These are phyloP conservation scores for Striga hermonthica DNA, from an alignment of 305 asterid species.

Conservation along the genomic window DNA sequence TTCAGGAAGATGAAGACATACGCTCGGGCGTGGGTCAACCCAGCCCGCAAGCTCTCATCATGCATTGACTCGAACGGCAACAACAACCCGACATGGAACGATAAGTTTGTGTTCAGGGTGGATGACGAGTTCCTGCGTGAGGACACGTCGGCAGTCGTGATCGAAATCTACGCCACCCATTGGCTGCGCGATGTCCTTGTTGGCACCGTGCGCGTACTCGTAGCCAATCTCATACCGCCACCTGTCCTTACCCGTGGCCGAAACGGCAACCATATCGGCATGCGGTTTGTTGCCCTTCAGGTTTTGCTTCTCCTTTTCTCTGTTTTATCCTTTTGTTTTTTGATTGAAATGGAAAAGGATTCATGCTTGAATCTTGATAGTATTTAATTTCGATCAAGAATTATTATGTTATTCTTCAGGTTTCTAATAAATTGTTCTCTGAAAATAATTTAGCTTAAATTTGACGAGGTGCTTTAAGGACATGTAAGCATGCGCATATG, in stretches of 20 bases:
- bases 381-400: too few relatives aligned
- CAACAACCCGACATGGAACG: conserved; percentile 84
- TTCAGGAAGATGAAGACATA: conserved; percentile 67
- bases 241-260: conserved; percentile 30
- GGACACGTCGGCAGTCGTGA: conserved; percentile 78
- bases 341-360: background rate
- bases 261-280: conserved; percentile 46
- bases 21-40: conserved; percentile 78
- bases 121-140: conserved; percentile 68
- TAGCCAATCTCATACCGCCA: conserved; percentile 71
- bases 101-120: conserved; percentile 81
- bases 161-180: conserved; percentile 51
- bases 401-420: too few relatives aligned
- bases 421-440: too few relatives aligned
- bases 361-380: background rate
- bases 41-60: conserved; percentile 53
- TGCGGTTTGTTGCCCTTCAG: conserved; percentile 88
- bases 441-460: too few relatives aligned
- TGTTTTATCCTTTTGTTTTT: background rate
- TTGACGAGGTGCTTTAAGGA: too few relatives aligned
- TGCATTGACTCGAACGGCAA: conserved; percentile 59
- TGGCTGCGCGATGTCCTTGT: conserved; percentile 70
- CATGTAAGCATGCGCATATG: too few relatives aligned
- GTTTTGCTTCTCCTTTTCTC: conserved; percentile 37
- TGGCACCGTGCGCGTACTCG: conserved; percentile 75